Percentiles rank a stretch among this genome's conserved stretches.
phyloP scores from a whole-genome alignment of 2,329 filamentous ascomycete species.

The Aureobasidium sp. region DNA sequence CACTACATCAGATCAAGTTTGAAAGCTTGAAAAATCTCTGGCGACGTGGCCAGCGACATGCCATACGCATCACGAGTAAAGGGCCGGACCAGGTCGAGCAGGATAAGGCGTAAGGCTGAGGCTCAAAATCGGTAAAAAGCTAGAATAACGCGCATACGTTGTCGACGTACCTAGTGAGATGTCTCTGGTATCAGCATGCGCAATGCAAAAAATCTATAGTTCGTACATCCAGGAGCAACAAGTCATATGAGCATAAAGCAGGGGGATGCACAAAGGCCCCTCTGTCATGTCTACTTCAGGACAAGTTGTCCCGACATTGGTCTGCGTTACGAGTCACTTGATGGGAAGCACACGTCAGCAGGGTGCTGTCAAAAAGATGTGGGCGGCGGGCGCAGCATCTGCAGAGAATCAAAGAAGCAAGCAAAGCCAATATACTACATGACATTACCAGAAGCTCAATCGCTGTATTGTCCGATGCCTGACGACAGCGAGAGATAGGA shows the following conservation, averaged over 20 bases:
- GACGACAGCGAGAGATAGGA: neutral
- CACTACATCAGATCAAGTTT: neutral
- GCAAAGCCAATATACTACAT: neutral
- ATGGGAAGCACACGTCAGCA: conserved; percentile 5
- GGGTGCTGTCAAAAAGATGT: neutral
- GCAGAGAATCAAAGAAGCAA: neutral
- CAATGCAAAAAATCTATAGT: neutral
- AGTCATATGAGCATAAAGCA: neutral
- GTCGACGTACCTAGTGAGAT: neutral
- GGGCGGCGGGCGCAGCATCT: neutral
- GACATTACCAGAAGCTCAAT: neutral
- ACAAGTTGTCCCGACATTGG: neutral
- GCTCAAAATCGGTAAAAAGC: neutral
- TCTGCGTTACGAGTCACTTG: conserved; percentile 8
- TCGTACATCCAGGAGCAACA: neutral
- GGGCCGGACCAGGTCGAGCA: neutral
- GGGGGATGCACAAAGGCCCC: neutral
- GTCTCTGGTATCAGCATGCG: neutral
- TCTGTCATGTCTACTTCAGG: neutral
- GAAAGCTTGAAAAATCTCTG: neutral
- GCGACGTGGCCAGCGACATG: neutral
- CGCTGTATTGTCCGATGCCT: neutral
- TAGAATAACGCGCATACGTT: neutral
- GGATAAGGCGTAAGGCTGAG: conserved; percentile 3
- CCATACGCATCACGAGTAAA: neutral